Evolutionary conservation across 305 asterid genomes (phyloP).

Genomic region (Fraxinus nigra): DNA sequence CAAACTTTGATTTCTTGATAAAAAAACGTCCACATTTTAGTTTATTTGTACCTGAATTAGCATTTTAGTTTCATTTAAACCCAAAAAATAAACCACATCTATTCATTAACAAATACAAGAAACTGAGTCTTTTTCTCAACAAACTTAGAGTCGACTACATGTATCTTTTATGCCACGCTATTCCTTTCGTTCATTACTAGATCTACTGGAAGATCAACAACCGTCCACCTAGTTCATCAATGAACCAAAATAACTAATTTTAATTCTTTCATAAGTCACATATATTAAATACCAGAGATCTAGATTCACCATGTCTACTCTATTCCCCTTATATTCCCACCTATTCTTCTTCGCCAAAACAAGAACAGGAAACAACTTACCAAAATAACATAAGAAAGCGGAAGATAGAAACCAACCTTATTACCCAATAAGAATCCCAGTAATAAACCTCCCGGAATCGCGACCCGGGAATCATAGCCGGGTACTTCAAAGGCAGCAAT

Average conservation of each 20-base stretch:
- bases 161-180: not conserved
- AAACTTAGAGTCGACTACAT: not conserved
- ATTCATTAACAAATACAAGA: not conserved
- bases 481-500: slow-evolving; percentile 63
- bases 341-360: not conserved
- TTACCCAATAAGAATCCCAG: slow-evolving; percentile 94
- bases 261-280: not conserved
- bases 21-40: not conserved
- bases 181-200: not conserved
- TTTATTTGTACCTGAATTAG: not conserved
- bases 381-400: not conserved
- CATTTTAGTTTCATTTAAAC: not conserved
- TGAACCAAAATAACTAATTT: not conserved
- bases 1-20: not conserved
- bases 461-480: slow-evolving; percentile 88
- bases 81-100: not conserved
- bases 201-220: not conserved
- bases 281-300: not conserved
- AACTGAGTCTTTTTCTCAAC: not conserved
- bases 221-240: not conserved
- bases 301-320: not conserved
- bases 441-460: slow-evolving; percentile 85
- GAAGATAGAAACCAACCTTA: slow-evolving; percentile 46
- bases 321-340: not conserved
- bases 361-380: not conserved